Percentiles rank a stretch among this genome's conserved stretches.
Conservation (phyloP, 2,329 filamentous ascomycete genomes). For the Aspergillus sp. region DNA sequence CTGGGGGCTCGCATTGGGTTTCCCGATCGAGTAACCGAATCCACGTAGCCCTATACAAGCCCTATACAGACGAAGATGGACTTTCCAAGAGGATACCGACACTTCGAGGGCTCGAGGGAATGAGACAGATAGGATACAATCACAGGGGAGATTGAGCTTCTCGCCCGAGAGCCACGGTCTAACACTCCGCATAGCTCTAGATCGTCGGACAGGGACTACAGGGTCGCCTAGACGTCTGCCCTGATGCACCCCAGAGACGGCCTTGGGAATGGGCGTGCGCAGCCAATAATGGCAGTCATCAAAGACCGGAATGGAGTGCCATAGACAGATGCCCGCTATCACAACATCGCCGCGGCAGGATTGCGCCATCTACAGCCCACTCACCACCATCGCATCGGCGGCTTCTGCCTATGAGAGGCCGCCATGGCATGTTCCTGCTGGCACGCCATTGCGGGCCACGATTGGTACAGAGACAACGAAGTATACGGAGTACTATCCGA, state of each 20-base stretch:
- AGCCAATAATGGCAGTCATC: background rate
- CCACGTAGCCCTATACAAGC: background rate
- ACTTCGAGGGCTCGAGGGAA: too few relatives aligned
- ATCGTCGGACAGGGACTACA: too few relatives aligned
- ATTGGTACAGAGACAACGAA: background rate
- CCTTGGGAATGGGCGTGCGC: too few relatives aligned
- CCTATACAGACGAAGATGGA: background rate
- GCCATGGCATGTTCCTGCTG: background rate
- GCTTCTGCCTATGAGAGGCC: background rate
- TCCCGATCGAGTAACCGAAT: background rate
- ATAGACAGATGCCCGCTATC: background rate
- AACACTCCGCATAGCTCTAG: too few relatives aligned
- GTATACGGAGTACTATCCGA: too few relatives aligned
- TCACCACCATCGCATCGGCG: background rate
- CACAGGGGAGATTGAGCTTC: too few relatives aligned
- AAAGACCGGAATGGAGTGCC: background rate
- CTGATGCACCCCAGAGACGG: too few relatives aligned
- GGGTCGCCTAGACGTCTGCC: too few relatives aligned
- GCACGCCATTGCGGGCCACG: slow-evolving; percentile 1
- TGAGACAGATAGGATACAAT: too few relatives aligned
- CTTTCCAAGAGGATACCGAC: too few relatives aligned
- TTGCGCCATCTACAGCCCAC: background rate
- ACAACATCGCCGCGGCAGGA: background rate
- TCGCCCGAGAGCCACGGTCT: too few relatives aligned
- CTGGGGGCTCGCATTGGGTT: background rate